These are phyloP conservation scores for Hevea brasiliensis DNA, from an alignment of 345 rosid genomes.

Conservation along the genomic window DNA sequence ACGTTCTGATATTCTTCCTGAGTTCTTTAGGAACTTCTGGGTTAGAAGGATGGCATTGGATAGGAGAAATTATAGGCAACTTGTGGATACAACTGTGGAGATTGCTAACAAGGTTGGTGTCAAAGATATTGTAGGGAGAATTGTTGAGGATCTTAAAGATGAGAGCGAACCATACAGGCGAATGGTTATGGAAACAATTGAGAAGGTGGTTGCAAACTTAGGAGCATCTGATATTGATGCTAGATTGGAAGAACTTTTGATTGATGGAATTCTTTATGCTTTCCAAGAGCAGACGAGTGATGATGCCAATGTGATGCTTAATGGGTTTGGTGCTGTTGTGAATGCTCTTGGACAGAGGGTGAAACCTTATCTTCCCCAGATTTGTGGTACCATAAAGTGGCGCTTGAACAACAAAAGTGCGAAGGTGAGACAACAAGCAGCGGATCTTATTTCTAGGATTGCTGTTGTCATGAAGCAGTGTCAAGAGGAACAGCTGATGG, in stretches of 20 bases:
- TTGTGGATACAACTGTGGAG: conserved; percentile 97
- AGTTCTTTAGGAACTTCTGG: conserved; percentile 92
- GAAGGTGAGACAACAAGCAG: conserved; percentile 98
- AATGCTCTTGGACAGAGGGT: conserved; percentile 95
- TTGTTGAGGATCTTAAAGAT: conserved; percentile 93
- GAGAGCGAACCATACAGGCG: conserved; percentile 93
- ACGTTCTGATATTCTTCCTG: conserved; percentile 84
- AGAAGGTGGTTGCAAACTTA: conserved; percentile 89
- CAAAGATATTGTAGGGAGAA: conserved; percentile 82
- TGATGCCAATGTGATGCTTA: conserved; percentile 98
- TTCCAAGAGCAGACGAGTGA: conserved; percentile 99
- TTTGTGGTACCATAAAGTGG: conserved; percentile 99
- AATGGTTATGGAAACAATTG: conserved; percentile 99
- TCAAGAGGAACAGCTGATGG: conserved; percentile 98
- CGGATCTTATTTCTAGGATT: conserved; percentile 95
- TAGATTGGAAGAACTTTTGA: conserved; percentile 90
- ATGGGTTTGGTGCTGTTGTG: conserved; percentile 97
- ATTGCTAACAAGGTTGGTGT: conserved; percentile 97
- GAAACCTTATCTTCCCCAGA: conserved; percentile 98
- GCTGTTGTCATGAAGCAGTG: conserved; percentile 99
- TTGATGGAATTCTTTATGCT: conserved; percentile 97
- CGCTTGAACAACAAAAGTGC: conserved; percentile 98
- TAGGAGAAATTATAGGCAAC: conserved; percentile 88
- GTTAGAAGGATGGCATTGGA: conserved; percentile 96
- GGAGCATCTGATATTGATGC: conserved; percentile 96